Conservation (phyloP, 352 stramenopile genomes). For the Pseudoperonospora humuli region DNA sequence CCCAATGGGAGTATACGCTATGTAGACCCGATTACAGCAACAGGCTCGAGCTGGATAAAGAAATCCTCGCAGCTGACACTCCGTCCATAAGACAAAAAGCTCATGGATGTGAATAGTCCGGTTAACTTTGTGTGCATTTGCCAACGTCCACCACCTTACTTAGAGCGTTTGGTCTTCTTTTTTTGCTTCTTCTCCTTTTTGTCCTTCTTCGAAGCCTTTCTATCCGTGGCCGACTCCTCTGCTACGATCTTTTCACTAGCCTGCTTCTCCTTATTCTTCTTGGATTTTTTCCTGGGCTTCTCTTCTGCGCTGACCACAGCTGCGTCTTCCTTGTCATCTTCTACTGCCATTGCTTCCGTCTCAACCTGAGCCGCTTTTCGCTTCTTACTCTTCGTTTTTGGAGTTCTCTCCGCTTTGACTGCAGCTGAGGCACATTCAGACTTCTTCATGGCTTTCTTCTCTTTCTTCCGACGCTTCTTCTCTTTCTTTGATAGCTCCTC, state of each 20-base stretch:
- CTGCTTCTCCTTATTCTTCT: slow-evolving; percentile 30
- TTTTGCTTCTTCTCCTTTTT: slow-evolving; percentile 19
- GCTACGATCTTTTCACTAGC: background rate
- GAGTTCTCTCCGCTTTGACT: slow-evolving; percentile 21
- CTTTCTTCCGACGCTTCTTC: slow-evolving; percentile 37
- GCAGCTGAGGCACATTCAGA: slow-evolving; percentile 14
- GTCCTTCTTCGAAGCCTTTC: slow-evolving; percentile 21
- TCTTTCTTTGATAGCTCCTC: slow-evolving; percentile 27
- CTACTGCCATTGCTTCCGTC: slow-evolving; percentile 18
- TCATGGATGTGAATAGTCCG: slow-evolving; percentile 11
- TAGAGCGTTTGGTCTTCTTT: slow-evolving; percentile 31
- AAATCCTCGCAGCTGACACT: slow-evolving; percentile 2
- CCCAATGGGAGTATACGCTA: too few relatives aligned
- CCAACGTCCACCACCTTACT: slow-evolving; percentile 7
- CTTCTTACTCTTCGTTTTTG: slow-evolving; percentile 35
- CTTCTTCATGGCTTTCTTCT: slow-evolving; percentile 35
- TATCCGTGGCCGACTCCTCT: background rate
- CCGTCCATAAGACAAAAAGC: slow-evolving; percentile 5
- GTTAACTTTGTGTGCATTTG: slow-evolving; percentile 9
- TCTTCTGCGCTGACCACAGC: slow-evolving; percentile 15
- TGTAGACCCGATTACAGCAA: background rate
- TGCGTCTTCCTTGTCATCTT: slow-evolving; percentile 23
- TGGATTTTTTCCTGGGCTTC: slow-evolving; percentile 18
- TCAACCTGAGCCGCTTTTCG: slow-evolving; percentile 31
- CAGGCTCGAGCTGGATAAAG: slow-evolving; percentile 5